Evolutionary conservation across 73 alveolate genomes (phyloP), one percentile per base, ranked within the genome.

Genomic region (Tetrahymena elliotti): DNA sequence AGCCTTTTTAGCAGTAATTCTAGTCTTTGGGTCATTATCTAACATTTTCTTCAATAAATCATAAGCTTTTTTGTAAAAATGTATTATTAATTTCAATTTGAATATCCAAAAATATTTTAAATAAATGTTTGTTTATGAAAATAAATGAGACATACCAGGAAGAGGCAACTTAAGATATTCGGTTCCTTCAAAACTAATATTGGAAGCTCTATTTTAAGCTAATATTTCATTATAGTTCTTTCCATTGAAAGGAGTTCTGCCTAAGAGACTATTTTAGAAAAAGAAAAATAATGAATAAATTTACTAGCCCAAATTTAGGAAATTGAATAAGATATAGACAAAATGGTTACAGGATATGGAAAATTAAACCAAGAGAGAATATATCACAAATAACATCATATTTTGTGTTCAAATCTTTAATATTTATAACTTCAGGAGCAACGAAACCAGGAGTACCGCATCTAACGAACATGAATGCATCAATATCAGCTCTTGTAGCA

Each of bases 171-270:
- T 68, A 16, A 68, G 88, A 16, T 68, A 68, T 31, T 68, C 88
- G n/a, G 88, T 68, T 68, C 88, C 88, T 35, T 94, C 93, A 36
- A 94, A 98, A 33, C 95, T 83, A 24, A 97, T 95, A 36, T 98
- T 98, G 35, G 98, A 95, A 82, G 96, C 83, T 92, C 96, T 95
- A 84, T 98, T 98, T 54, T 96, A 96, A 41, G 93, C 94, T 68
- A 98, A 93, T 10, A 98, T 97, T 84, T 98, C 98, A 93, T 98
- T 96, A 52, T 94, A 97, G 40, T 97, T 96, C 33, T 96, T 84
- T 20, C 98, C 99, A n/a, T 96, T 98, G 96, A 98, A 98, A 24
- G 99, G 98, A 27, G 98, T 98, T 38, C 98, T 93, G 0, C 99
- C 99, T 39, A 97, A 95, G 33, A 98, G 96, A 52, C 96, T 94